These are phyloP conservation scores for Polygonum maritimum DNA, from an alignment of 148 eudicot species.

Conservation along the genomic window DNA sequence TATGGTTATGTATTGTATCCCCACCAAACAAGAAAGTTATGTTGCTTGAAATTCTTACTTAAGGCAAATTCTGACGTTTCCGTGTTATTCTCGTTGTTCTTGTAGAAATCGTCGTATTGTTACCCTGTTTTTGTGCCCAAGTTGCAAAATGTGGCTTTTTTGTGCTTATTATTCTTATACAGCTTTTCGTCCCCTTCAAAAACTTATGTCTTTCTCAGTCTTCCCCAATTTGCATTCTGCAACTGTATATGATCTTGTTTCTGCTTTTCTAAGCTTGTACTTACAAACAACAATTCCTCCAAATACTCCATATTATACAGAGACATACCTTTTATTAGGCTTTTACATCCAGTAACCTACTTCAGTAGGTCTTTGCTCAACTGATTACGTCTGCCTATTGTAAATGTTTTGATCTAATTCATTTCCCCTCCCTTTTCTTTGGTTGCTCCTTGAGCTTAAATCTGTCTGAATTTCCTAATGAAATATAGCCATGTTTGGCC, in stretches of 20 bases:
- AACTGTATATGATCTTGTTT: not conserved
- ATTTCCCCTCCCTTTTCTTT: not conserved
- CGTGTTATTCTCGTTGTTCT: not conserved
- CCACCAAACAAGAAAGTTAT: not conserved
- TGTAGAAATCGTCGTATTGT: not conserved
- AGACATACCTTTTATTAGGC: not conserved
- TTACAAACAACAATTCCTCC: not conserved
- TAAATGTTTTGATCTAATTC: no score
- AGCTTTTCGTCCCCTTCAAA: not conserved
- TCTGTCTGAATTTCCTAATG: not conserved
- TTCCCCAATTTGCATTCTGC: not conserved
- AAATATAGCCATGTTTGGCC: not conserved
- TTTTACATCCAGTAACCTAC: no score
- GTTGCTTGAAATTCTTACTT: not conserved
- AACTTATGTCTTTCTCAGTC: not conserved
- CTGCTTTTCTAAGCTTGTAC: not conserved
- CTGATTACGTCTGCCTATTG: no score
- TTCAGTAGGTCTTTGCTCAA: no score
- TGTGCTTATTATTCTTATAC: not conserved
- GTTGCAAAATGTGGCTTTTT: not conserved
- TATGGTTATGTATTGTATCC: not conserved
- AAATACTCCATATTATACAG: not conserved
- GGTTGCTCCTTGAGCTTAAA: not conserved
- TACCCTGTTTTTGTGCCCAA: not conserved
- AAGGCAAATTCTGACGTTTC: not conserved